phyloP scores from a whole-genome alignment of 257 asterid species.

The Scutellaria galericulata region DNA sequence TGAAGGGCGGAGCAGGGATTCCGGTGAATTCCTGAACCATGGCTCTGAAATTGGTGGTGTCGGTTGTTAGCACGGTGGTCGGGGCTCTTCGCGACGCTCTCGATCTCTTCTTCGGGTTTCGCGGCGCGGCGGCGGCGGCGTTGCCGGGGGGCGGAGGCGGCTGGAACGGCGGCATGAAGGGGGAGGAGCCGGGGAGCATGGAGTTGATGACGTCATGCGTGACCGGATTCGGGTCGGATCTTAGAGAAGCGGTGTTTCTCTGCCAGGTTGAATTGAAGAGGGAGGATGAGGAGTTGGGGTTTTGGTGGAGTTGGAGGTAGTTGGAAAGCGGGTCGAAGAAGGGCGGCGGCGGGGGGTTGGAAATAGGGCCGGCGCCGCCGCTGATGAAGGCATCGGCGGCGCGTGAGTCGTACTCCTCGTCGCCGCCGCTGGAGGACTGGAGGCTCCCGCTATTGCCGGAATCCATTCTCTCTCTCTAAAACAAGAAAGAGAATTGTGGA shows the following conservation, averaged over 20 bases:
- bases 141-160: not conserved
- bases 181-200: not conserved
- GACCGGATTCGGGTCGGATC: conserved; percentile 46
- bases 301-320: conserved; percentile 44
- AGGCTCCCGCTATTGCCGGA: conserved; percentile 77
- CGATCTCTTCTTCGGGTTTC: conserved; percentile 79
- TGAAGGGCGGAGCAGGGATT: conserved; percentile 84
- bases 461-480: conserved; percentile 53
- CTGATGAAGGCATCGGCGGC: conserved; percentile 50
- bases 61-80: conserved; percentile 90
- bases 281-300: conserved; percentile 14
- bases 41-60: conserved; percentile 89
- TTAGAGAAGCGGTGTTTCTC: conserved; percentile 1
- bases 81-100: conserved; percentile 95
- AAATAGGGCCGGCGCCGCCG: conserved; percentile 34
- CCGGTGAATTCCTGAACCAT: conserved; percentile 98
- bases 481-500: conserved; percentile 36
- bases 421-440: conserved; percentile 78
- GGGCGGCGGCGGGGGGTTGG: conserved; percentile 36
- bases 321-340: conserved; percentile 58
- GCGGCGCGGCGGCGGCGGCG: conserved; percentile 28
- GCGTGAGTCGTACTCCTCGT: conserved; percentile 83
- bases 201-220: conserved; percentile 26
- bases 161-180: conserved; percentile 32
- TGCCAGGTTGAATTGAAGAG: conserved; percentile 43